Evolutionary conservation across 2,329 filamentous ascomycete genomes (phyloP).

Genomic region (Sporothrix euskadiensis): DNA sequence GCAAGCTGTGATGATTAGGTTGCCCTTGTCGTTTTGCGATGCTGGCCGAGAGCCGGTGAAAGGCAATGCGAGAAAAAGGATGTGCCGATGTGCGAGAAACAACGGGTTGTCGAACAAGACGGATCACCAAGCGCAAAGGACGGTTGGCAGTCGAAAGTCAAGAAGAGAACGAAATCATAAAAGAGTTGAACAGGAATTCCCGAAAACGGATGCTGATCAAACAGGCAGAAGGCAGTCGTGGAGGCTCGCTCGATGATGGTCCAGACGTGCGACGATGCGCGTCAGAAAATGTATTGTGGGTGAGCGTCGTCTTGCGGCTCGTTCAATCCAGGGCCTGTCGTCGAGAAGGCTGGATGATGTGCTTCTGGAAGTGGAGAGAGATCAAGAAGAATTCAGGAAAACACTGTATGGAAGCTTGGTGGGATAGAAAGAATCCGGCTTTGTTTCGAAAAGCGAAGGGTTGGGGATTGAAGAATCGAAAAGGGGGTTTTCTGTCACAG

Average conservation of each 20-base stretch:
- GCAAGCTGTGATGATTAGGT: conserved; percentile 15
- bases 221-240: conserved; percentile 37
- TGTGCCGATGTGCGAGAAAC: conserved; percentile 36
- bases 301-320: conserved; percentile 23
- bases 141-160: conserved; percentile 45
- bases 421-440: conserved; percentile 22
- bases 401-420: background rate
- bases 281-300: conserved; percentile 39
- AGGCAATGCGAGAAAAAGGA: conserved; percentile 22
- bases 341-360: conserved; percentile 41
- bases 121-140: conserved; percentile 30
- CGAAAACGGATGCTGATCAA: conserved; percentile 40
- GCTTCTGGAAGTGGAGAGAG: conserved; percentile 39
- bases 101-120: conserved; percentile 43
- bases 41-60: conserved; percentile 22
- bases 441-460: conserved; percentile 26
- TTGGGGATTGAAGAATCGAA: conserved; percentile 39
- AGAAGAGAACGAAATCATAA: conserved; percentile 34
- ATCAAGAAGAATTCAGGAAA: conserved; percentile 24
- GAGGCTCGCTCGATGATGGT: conserved; percentile 37
- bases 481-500: conserved; percentile 40
- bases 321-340: conserved; percentile 28
- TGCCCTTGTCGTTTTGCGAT: conserved; percentile 15
- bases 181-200: conserved; percentile 39
- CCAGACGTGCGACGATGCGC: conserved; percentile 41